Conservation (phyloP, 73 alveolate species). For the Paramecium caudatum region DNA sequence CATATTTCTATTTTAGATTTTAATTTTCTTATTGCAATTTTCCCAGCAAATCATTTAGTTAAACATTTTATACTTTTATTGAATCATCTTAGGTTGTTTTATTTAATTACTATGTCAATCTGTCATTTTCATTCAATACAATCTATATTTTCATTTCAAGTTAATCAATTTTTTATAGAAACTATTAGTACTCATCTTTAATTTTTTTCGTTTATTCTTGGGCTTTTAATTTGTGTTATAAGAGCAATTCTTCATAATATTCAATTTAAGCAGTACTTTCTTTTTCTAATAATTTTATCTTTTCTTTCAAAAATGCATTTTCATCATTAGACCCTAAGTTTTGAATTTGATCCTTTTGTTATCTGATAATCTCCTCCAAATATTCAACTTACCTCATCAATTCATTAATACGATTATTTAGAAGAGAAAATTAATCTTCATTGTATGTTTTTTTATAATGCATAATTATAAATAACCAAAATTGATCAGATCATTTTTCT, state of each 20-base stretch:
- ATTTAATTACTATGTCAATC: neutral
- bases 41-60: neutral
- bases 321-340: constrained; percentile 3
- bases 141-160: neutral
- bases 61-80: too few species aligned
- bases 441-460: constrained; percentile 35
- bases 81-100: too few species aligned
- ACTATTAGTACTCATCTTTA: neutral
- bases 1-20: neutral
- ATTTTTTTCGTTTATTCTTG: neutral
- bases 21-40: neutral
- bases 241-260: neutral
- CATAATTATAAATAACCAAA: constrained; percentile 41
- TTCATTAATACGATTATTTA: constrained; percentile 25
- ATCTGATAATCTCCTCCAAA: neutral
- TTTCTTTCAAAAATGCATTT: constrained; percentile 2
- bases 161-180: neutral
- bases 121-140: neutral
- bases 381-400: constrained; percentile 30
- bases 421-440: constrained; percentile 34
- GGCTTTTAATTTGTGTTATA: neutral
- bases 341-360: neutral
- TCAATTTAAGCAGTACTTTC: neutral
- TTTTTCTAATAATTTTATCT: neutral
- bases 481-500: constrained; percentile 42